A percentile compares a stretch with the other conserved stretches of the same genome.
Conservation (phyloP, 768 basidiomycete species). For the Daedalea quercina region DNA sequence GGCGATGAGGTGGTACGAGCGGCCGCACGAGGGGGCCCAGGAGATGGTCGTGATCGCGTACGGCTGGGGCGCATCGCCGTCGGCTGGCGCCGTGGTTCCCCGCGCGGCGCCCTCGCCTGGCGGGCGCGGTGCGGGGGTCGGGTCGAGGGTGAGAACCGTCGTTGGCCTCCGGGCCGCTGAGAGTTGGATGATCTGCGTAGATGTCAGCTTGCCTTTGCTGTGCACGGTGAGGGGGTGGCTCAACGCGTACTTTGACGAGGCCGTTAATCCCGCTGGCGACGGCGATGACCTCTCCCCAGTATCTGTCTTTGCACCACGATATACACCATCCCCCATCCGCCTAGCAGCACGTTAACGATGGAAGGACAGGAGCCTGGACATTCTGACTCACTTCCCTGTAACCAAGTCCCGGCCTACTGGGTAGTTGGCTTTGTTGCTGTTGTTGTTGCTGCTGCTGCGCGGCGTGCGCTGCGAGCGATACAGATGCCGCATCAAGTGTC, state of each 20-base stretch:
- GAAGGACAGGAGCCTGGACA: not conserved
- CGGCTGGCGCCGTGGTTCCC: conserved; percentile 14
- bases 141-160: conserved; percentile 54
- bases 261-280: conserved; percentile 68
- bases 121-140: conserved; percentile 29
- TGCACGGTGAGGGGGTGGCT: not conserved
- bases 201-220: not conserved
- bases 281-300: conserved; percentile 91
- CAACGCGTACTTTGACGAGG: conserved; percentile 62
- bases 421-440: conserved; percentile 24
- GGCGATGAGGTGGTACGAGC: conserved; percentile 91
- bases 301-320: conserved; percentile 93
- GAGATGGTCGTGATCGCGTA: conserved; percentile 76
- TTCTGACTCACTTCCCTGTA: conserved; percentile 47
- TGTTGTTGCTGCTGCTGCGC: conserved; percentile 43
- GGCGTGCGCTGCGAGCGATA: conserved; percentile 58
- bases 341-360: conserved; percentile 4
- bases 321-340: conserved; percentile 91
- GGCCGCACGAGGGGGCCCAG: conserved; percentile 93
- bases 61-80: conserved; percentile 32
- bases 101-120: conserved; percentile 17
- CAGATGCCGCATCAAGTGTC: conserved; percentile 43
- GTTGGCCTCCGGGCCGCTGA: conserved; percentile 61
- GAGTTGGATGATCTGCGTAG: conserved; percentile 63
- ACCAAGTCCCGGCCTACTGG: conserved; percentile 37